Conservation (phyloP, 2,329 filamentous ascomycete species). For the Monilinia fructicola region DNA sequence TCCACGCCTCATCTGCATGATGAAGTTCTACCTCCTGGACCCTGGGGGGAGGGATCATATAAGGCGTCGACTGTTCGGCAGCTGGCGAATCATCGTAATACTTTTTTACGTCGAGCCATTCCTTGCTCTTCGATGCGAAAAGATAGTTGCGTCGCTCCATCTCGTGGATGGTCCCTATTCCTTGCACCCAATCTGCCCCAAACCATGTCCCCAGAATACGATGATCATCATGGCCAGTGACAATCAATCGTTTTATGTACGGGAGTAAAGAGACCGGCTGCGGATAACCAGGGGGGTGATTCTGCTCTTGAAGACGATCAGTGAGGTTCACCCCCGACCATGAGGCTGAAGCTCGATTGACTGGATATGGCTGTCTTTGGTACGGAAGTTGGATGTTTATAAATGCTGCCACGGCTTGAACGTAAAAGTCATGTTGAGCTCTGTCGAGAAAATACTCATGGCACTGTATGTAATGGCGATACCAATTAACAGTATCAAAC, state of each 20-base stretch:
- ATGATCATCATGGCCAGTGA: slow-evolving; percentile 85
- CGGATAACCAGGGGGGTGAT: slow-evolving; percentile 29
- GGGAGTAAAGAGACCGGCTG: slow-evolving; percentile 69
- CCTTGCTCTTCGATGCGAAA: slow-evolving; percentile 90
- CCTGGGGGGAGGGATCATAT: slow-evolving; percentile 77
- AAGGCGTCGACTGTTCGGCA: slow-evolving; percentile 67
- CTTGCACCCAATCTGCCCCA: slow-evolving; percentile 84
- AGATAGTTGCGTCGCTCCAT: slow-evolving; percentile 91
- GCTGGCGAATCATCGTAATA: slow-evolving; percentile 79
- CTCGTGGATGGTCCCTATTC: slow-evolving; percentile 80
- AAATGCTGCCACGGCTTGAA: slow-evolving; percentile 86
- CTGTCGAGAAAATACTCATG: slow-evolving; percentile 89
- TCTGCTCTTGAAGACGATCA: slow-evolving; percentile 34
- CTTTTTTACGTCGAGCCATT: slow-evolving; percentile 84
- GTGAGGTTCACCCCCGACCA: slow-evolving; percentile 41
- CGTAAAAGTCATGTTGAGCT: slow-evolving; percentile 77
- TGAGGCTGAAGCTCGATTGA: slow-evolving; percentile 43
- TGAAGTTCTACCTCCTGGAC: slow-evolving; percentile 78
- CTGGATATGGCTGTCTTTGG: slow-evolving; percentile 59
- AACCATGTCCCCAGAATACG: slow-evolving; percentile 94
- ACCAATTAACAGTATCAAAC: slow-evolving; percentile 89
- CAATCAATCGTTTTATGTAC: slow-evolving; percentile 85
- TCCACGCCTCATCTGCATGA: slow-evolving; percentile 81
- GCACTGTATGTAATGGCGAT: slow-evolving; percentile 86
- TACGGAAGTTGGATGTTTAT: slow-evolving; percentile 90